Percentiles rank a stretch among this genome's conserved stretches.
Evolutionary conservation across 768 basidiomycete species (phyloP).

Genomic region (Lactarius trivialis): DNA sequence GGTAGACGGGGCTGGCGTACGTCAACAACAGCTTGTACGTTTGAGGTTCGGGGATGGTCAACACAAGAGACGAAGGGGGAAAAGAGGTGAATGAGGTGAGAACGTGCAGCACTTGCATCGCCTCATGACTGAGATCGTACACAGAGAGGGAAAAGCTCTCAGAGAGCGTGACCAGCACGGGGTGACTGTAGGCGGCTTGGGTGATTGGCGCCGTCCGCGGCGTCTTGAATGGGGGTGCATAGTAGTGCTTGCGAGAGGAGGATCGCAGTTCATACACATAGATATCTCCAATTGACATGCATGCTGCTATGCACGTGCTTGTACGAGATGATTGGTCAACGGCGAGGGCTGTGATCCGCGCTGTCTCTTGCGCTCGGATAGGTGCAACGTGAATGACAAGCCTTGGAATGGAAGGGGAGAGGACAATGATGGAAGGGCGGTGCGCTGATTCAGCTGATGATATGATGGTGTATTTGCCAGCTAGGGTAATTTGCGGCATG

Average conservation of each 20-base stretch:
- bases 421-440: constrained; percentile 54
- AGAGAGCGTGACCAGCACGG: constrained; percentile 67
- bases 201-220: constrained; percentile 42
- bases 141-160: constrained; percentile 59
- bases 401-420: constrained; percentile 29
- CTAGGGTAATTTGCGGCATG: constrained; percentile 15
- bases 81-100: constrained; percentile 72
- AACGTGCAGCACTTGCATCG: constrained; percentile 53
- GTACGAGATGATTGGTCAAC: constrained; percentile 67
- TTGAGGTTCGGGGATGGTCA: constrained; percentile 52
- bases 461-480: constrained; percentile 17
- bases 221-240: constrained; percentile 39
- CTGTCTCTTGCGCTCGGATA: constrained; percentile 27
- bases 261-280: constrained; percentile 48
- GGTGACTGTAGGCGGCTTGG: constrained; percentile 72
- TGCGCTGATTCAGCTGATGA: constrained; percentile 36
- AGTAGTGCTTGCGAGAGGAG: constrained; percentile 38
- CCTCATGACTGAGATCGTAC: constrained; percentile 56
- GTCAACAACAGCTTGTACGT: constrained; percentile 70
- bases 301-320: constrained; percentile 40
- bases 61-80: constrained; percentile 73
- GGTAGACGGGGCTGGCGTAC: constrained; percentile 73
- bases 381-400: constrained; percentile 43
- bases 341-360: constrained; percentile 56
- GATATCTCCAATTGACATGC: constrained; percentile 67